A percentile compares a stretch with the other conserved stretches of the same genome.
phyloP scores from a whole-genome alignment of 805 yeast species.

The Ogataea neopini region DNA sequence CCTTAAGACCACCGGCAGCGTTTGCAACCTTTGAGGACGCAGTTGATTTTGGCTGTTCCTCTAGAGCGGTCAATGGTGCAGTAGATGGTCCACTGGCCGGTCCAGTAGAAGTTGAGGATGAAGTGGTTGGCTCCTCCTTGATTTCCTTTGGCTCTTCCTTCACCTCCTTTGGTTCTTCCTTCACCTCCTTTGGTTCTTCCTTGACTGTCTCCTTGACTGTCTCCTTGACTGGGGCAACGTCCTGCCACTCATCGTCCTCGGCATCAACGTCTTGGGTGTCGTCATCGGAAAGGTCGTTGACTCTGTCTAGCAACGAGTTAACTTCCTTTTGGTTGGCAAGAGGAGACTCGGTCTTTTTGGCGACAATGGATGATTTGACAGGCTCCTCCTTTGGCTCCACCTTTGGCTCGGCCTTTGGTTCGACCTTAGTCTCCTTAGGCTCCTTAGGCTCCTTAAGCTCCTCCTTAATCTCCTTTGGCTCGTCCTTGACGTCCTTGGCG shows the following conservation, averaged over 20 bases:
- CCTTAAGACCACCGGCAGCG: slow-evolving; percentile 66
- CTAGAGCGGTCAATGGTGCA: neutral
- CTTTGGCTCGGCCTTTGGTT: neutral
- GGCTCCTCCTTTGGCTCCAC: neutral
- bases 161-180: slow-evolving; percentile 18
- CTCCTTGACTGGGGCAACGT: slow-evolving; percentile 6
- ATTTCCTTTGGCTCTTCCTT: slow-evolving; percentile 7
- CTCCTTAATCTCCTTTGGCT: neutral
- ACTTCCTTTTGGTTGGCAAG: slow-evolving; percentile 51
- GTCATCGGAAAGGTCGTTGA: slow-evolving; percentile 39
- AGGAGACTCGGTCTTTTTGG: slow-evolving; percentile 38
- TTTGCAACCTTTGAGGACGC: slow-evolving; percentile 38
- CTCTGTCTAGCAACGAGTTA: slow-evolving; percentile 48
- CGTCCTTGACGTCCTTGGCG: slow-evolving; percentile 30
- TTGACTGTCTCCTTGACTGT: slow-evolving; percentile 24
- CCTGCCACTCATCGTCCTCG: slow-evolving; percentile 34
- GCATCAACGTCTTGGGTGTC: slow-evolving; percentile 37
- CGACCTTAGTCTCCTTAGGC: neutral
- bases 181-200: slow-evolving; percentile 20
- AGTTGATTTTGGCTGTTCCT: slow-evolving; percentile 13
- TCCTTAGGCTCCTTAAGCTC: neutral
- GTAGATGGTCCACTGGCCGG: neutral
- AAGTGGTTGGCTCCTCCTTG: slow-evolving; percentile 6
- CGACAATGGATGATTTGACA: slow-evolving; percentile 1
- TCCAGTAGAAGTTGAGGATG: neutral